Conservation (phyloP, 345 rosid genomes). For the Geranium brycei region DNA sequence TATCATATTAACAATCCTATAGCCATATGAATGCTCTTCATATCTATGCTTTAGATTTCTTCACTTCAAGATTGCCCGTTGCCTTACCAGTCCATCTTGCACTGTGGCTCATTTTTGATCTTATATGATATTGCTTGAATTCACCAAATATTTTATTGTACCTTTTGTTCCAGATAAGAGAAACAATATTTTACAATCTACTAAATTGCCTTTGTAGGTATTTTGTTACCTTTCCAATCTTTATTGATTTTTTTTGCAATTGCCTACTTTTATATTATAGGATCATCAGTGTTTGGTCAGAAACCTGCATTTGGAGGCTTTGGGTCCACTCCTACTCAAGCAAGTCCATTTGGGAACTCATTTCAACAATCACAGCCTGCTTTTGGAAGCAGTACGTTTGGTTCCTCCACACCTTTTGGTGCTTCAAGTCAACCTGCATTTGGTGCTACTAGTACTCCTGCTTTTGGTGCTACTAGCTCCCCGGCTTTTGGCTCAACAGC, state of each 20-base stretch:
- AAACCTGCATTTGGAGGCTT: constrained; percentile 66
- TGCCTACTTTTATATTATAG: constrained; percentile 18
- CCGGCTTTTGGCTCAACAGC: constrained; percentile 41
- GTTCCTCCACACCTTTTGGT: constrained; percentile 56
- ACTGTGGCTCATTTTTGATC: no score
- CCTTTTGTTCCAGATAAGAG: not conserved
- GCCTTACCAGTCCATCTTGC: not conserved
- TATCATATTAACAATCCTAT: not conserved
- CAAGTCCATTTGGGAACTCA: constrained; percentile 12
- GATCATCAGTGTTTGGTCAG: constrained; percentile 61
- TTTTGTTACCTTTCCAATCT: not conserved
- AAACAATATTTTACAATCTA: not conserved
- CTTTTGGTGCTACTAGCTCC: constrained; percentile 34
- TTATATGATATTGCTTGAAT: no score
- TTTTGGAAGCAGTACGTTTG: constrained; percentile 78
- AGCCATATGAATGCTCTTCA: not conserved
- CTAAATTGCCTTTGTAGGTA: constrained; percentile 6
- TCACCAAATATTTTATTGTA: no score
- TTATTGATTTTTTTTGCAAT: not conserved
- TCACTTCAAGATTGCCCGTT: not conserved
- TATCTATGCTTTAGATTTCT: not conserved
- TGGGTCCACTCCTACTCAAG: constrained; percentile 47
- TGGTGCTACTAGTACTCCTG: constrained; percentile 47
- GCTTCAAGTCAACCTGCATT: constrained; percentile 34
- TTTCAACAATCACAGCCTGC: constrained; percentile 41